Evolutionary conservation across 306 rosid genomes (phyloP).

Genomic region (Corylus avellana): DNA sequence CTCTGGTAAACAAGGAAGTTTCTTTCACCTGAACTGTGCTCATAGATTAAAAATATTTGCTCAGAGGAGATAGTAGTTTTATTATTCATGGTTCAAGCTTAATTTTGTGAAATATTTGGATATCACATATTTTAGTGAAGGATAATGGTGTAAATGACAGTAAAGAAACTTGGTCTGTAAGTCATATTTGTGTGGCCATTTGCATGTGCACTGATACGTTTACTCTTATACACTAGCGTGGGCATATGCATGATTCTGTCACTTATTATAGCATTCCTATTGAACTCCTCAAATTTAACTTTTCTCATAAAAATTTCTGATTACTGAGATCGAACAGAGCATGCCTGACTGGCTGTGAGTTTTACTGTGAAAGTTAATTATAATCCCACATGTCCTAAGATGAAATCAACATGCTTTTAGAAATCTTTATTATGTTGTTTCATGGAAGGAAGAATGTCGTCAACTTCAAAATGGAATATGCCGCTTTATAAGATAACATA

Average conservation of each 20-base stretch:
- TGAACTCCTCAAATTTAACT: too few species aligned
- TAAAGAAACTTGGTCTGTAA: background rate
- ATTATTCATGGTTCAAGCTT: background rate
- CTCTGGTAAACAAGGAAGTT: background rate
- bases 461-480: background rate
- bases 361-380: background rate
- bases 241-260: background rate
- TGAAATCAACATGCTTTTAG: slow-evolving; percentile 3
- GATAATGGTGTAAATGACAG: background rate
- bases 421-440: background rate
- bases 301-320: background rate
- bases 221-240: background rate
- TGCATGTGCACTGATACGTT: background rate
- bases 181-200: background rate
- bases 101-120: background rate
- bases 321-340: too few species aligned
- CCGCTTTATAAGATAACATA: background rate
- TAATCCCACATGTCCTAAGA: background rate
- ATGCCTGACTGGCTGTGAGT: background rate
- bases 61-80: background rate
- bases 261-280: background rate
- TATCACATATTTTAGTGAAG: background rate
- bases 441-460: background rate
- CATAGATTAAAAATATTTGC: background rate
- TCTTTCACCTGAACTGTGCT: background rate